Evolutionary conservation across 2,329 filamentous ascomycete species (phyloP), one percentile per base, ranked within the genome.

Genomic region (Monilinia fructicola): DNA sequence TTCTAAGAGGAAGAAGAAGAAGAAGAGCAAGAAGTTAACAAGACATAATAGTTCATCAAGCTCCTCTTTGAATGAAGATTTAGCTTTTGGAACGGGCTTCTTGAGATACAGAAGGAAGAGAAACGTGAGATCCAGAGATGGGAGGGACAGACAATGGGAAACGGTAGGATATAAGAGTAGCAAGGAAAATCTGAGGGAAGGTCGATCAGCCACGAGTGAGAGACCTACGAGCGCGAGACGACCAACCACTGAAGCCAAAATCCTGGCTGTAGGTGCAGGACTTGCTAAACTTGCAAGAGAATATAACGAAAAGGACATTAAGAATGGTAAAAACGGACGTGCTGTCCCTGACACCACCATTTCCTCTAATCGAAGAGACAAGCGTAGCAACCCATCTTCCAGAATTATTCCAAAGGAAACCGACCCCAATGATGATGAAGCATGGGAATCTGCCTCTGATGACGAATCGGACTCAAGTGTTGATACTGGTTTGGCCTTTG

Each of bases 41-140:
- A 66, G 44, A 63, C 56, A 66, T 3, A 81, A 79, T 65, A 89
- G 87, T 72, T 88, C 85, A 2, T 90, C 87, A 1, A 88, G 86
- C 2, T 90, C 87, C 0, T 89, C 87, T 0, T 81, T 90, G 65
- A 87, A 90, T 76, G 85, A 84, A 26, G 89, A 91, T 74, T 78
- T 91, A 68, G 88, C 88, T 12, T 91, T 90, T 74, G 88, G 88
- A 12, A 82, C 79, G 65, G 87, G 86, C 21, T 88, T 83, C 63
- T 67, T 76, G 18, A 75, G 71, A 67, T 65, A 70, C 26, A 70
- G 71, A 21, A 76, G 73, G 64, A 68, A 67, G 28, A 72, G 70
- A 46, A 40, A 70, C 11, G 70, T 73, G 21, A 72, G 74, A 56
- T 71, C 68, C 16, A 71, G 71, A 64, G 71, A 68, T 28, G 73